phyloP scores from a whole-genome alignment of 495 filamentous ascomycete species.

The Penicillium lagena region DNA sequence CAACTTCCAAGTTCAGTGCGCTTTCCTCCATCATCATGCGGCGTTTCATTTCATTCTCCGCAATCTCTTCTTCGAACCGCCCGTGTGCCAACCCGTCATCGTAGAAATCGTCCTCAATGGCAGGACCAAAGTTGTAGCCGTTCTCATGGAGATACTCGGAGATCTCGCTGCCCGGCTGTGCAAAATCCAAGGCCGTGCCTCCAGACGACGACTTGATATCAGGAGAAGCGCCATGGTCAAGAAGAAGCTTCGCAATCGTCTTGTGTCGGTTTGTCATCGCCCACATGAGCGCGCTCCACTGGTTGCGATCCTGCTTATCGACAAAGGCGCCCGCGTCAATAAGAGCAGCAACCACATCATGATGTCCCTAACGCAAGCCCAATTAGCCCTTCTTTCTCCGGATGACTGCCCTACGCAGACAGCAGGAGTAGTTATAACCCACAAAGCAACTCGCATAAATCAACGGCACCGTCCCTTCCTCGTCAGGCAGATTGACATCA shows the following conservation, averaged over 20 bases:
- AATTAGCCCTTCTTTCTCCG: constrained; percentile 3
- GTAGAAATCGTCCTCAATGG: constrained; percentile 95
- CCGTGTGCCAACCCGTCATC: constrained; percentile 88
- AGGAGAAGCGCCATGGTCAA: constrained; percentile 91
- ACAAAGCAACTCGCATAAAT: constrained; percentile 99
- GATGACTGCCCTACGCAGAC: neutral
- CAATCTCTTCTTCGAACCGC: constrained; percentile 93
- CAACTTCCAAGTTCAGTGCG: constrained; percentile 93
- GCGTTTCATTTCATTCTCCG: constrained; percentile 90
- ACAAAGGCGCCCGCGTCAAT: constrained; percentile 85
- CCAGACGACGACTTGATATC: constrained; percentile 92
- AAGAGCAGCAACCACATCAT: constrained; percentile 78
- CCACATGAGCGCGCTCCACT: constrained; percentile 99
- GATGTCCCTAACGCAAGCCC: constrained; percentile 61
- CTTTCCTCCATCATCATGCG: constrained; percentile 99
- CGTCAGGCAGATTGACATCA: constrained; percentile 85
- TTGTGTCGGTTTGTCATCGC: constrained; percentile 99
- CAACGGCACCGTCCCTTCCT: constrained; percentile 89
- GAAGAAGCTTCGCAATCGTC: constrained; percentile 80
- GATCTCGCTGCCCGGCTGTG: constrained; percentile 90
- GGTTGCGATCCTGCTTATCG: constrained; percentile 88
- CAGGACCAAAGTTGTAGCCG: constrained; percentile 83
- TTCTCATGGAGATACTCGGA: constrained; percentile 90
- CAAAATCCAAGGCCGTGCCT: constrained; percentile 94
- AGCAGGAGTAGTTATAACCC: constrained; percentile 28